Evolutionary conservation across 768 basidiomycete genomes (phyloP), one percentile per base, ranked within the genome.

Genomic region (Mycena leptocephala): DNA sequence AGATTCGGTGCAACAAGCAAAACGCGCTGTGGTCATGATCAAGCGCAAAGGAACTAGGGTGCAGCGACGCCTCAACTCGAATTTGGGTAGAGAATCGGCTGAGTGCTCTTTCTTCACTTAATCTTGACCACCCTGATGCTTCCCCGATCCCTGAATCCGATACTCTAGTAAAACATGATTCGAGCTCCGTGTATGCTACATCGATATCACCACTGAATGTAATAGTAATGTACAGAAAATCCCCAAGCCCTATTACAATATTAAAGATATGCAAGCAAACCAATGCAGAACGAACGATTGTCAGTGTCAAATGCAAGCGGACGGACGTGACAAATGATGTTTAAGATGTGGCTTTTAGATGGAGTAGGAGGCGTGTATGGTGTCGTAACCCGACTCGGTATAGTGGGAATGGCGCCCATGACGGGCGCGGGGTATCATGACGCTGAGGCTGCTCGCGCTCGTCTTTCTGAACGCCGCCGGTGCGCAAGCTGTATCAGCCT

Each of bases 401-500:
- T 30, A 26, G 24, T 24, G 48, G 18, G 32, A 6, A 30, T 8
- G 3, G 35, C 37, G 46, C 35, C 63, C 71, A 28, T 16, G 28
- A 35, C 32, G 33, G 55, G 46, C 43, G 22, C 22, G 14, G 46
- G 46, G 55, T 39, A 62, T 74, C 59, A 74, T 33, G 59, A 24
- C 11, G 30, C 16, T 0, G 69, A 24, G 22, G 30, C 16, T 0
- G 69, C 56, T 18, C 68, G 59, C 28, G 59, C 46, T 1, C 74
- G 76, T 48, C 77, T 28, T 10, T 68, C 53, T 18, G 62, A 20
- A 9, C 78, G 78, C 18, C 78, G 75, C 35, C 76, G 66, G 11
- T 78, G 70, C 18, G 77, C 77, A 20, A 74, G 63, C 62, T 75
- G 73, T 55, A 78, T 64, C 5, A 78, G 55, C 35, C 74, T 66